These are phyloP conservation scores for Rhodotorula kratochvilovae DNA, from an alignment of 768 basidiomycete species.

Conservation along the genomic window DNA sequence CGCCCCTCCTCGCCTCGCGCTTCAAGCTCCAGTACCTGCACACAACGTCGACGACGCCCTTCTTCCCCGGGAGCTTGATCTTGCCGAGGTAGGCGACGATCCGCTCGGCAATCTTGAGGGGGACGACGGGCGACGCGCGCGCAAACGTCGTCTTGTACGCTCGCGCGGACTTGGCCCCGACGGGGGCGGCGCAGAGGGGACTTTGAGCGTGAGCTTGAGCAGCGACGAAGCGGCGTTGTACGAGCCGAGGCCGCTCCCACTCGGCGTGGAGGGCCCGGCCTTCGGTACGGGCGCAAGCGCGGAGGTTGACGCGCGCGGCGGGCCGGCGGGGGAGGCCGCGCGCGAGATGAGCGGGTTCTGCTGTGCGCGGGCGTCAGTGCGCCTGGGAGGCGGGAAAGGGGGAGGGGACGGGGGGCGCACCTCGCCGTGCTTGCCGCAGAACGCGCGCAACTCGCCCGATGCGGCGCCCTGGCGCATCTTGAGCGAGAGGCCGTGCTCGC, in stretches of 20 bases:
- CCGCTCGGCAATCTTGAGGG: constrained; percentile 72
- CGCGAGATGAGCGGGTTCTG: constrained; percentile 1
- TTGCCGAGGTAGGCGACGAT: constrained; percentile 68
- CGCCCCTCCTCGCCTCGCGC: constrained; percentile 84
- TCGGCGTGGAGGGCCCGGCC: no score
- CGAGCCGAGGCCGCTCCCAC: neutral
- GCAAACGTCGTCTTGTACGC: constrained; percentile 28
- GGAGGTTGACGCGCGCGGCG: no score
- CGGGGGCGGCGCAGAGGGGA: neutral
- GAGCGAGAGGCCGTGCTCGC: constrained; percentile 74
- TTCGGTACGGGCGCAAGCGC: constrained; percentile 13
- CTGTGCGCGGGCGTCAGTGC: no score
- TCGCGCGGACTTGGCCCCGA: constrained; percentile 56
- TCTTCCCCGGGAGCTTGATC: constrained; percentile 68
- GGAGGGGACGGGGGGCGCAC: constrained; percentile 54
- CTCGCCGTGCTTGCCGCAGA: constrained; percentile 84
- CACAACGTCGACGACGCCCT: constrained; percentile 67
- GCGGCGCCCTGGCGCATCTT: constrained; percentile 44
- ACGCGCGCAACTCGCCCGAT: constrained; percentile 59
- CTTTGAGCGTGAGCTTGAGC: constrained; percentile 17
- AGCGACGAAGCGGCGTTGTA: neutral
- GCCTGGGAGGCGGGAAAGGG: no score
- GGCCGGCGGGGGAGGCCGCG: neutral
- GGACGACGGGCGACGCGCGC: constrained; percentile 80
- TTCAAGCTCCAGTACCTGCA: constrained; percentile 98